A percentile compares a stretch with the other conserved stretches of the same genome.
phyloP scores from a whole-genome alignment of 2,329 filamentous ascomycete genomes.

The Diaporthe sp. region DNA sequence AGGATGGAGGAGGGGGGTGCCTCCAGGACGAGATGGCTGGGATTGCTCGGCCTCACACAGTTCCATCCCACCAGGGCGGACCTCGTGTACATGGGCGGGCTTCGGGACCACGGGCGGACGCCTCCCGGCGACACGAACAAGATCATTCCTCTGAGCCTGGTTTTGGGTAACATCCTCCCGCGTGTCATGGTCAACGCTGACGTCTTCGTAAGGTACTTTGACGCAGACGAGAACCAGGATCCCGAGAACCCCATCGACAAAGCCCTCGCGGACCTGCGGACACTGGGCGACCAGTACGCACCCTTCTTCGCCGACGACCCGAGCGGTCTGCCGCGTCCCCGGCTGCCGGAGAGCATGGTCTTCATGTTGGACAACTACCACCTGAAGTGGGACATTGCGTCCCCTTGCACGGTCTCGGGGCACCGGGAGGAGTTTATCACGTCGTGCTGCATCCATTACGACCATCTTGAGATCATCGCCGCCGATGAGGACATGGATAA shows the following conservation, averaged over 20 bases:
- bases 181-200: background rate
- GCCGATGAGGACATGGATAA: background rate
- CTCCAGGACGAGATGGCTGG: background rate
- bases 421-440: background rate
- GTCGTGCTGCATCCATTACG: conserved; percentile 3
- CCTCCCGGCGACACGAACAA: background rate
- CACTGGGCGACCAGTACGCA: background rate
- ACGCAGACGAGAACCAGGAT: background rate
- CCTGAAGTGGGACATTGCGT: background rate
- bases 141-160: background rate
- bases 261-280: background rate
- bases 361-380: background rate
- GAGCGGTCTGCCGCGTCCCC: background rate
- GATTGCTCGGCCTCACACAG: background rate
- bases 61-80: background rate
- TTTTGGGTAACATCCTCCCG: background rate
- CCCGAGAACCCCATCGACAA: background rate
- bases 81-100: background rate
- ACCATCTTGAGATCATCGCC: background rate
- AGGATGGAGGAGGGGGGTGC: background rate
- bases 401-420: background rate
- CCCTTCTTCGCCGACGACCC: background rate
- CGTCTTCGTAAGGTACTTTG: background rate
- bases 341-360: background rate
- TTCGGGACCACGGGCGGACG: fast-evolving